A percentile compares a stretch with the other conserved stretches of the same genome.
Evolutionary conservation across 345 rosid genomes (phyloP).

Genomic region (Citropsis articulata): DNA sequence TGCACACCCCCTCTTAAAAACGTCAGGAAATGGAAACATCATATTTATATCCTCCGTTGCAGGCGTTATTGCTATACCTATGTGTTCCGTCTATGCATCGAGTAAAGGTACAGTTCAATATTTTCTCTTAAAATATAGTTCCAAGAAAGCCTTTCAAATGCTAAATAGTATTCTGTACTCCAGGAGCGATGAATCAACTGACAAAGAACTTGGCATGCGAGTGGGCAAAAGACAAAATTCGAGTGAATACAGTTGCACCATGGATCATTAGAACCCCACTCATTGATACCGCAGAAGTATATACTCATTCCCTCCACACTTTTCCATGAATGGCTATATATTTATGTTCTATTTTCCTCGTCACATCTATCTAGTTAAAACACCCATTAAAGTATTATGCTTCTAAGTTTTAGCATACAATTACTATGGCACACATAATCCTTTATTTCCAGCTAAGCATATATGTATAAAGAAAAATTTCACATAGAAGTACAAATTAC

Average conservation of each 20-base stretch:
- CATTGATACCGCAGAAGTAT: background rate
- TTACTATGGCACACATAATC: too few relatives aligned
- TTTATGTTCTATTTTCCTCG: too few relatives aligned
- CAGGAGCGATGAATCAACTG: conserved; percentile 45
- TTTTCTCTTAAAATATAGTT: too few relatives aligned
- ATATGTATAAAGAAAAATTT: too few relatives aligned
- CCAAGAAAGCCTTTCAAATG: too few relatives aligned
- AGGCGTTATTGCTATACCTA: conserved; percentile 26
- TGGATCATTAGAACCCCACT: conserved; percentile 36
- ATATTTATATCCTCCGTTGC: conserved; percentile 47
- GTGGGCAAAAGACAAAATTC: conserved; percentile 47
- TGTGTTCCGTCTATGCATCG: conserved; percentile 36
- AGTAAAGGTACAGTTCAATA: conserved; percentile 33
- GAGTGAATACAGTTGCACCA: conserved; percentile 37
- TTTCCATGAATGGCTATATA: background rate
- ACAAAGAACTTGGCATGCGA: conserved; percentile 45
- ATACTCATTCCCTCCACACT: background rate
- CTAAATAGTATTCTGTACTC: background rate
- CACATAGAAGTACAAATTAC: too few relatives aligned
- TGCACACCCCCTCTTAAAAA: conserved; percentile 41
- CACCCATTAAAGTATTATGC: too few relatives aligned
- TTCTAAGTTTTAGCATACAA: too few relatives aligned
- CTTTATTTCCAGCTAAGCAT: too few relatives aligned
- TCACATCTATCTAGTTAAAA: too few relatives aligned
- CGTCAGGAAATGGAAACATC: conserved; percentile 44